Evolutionary conservation across 495 filamentous ascomycete genomes (phyloP), one percentile per base, ranked within the genome.

Genomic region (Aspergillus conjunctus): DNA sequence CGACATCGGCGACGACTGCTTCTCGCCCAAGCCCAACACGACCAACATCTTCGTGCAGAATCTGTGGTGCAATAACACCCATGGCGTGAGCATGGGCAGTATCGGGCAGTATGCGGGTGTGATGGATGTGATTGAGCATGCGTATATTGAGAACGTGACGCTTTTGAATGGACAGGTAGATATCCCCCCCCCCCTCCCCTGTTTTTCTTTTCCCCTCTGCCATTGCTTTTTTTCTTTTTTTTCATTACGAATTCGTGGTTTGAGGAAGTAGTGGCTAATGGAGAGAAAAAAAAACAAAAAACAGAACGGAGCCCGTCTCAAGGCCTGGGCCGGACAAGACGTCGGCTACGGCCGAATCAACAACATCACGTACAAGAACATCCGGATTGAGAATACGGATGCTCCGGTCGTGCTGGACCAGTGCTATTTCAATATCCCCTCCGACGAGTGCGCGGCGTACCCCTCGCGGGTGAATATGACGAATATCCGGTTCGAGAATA

Each of bases 301-400:
- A n/a, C 11, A 83, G 79, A 80, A 83, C 54, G 81, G 83, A 6
- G 83, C 83, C 3, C 75, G 82, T 10, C 73, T 86, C 44, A 86
- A 86, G 69, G 72, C 77, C 0, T 86, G 84, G 83, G 73, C 73
- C 22, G 83, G 83, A 2, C 64, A 70, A 1, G 68, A 77, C 49
- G 77, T 81, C 4, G 83, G 83, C 1, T 85, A 85, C 54, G 83
- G 83, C 14, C 81, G 78, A 33, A 81, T 85, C 62, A 78, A 80
- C 62, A 85, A 86, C 61, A 75, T 85, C 63, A 85, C 83, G 1
- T 86, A 83, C 68, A 77, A 79, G 58, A 77, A 85, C 68, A 79
- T 86, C 59, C 79, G 74, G 59, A 72, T 83, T 20, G 80, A 77
- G 51, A 83, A 85, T 60, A 83, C 80, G 31, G 83, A 84, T 53